These are phyloP conservation scores for Diospyros kaki DNA, from an alignment of 148 eudicot genomes.

Conservation along the genomic window DNA sequence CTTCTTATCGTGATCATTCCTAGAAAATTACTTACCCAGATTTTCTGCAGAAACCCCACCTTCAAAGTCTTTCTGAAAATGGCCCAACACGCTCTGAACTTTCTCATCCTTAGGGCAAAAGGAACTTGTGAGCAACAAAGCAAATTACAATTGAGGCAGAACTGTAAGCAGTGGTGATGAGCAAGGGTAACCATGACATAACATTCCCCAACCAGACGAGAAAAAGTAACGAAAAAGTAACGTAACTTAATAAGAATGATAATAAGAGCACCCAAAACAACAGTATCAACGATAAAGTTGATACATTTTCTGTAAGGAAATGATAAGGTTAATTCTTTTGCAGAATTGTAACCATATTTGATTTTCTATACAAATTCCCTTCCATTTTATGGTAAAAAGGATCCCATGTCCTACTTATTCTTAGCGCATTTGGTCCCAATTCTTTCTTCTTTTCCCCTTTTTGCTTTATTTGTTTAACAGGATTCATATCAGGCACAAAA, in stretches of 20 bases:
- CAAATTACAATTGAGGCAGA: not conserved
- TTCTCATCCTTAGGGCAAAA: conserved; percentile 44
- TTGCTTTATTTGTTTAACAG: not conserved
- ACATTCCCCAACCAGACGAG: not conserved
- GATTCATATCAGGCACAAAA: not conserved
- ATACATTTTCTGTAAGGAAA: too few relatives aligned
- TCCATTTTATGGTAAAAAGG: not conserved
- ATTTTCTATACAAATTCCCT: not conserved
- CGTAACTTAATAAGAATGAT: not conserved
- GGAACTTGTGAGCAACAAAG: conserved; percentile 11
- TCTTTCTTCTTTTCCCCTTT: not conserved
- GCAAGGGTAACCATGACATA: not conserved
- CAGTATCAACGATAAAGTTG: too few relatives aligned
- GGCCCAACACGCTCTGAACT: conserved; percentile 51
- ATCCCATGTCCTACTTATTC: too few relatives aligned
- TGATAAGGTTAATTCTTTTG: not conserved
- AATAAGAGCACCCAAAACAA: not conserved
- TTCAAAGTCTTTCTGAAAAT: conserved; percentile 58
- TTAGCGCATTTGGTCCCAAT: not conserved
- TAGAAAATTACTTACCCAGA: conserved; percentile 39
- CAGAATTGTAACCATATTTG: conserved; percentile 1
- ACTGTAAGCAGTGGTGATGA: not conserved
- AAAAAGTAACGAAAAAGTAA: too few relatives aligned
- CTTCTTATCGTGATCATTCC: conserved; percentile 1
- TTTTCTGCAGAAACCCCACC: conserved; percentile 43